Conservation (phyloP, 2,329 filamentous ascomycete species). For the Chrysosporium keratinophilum region DNA sequence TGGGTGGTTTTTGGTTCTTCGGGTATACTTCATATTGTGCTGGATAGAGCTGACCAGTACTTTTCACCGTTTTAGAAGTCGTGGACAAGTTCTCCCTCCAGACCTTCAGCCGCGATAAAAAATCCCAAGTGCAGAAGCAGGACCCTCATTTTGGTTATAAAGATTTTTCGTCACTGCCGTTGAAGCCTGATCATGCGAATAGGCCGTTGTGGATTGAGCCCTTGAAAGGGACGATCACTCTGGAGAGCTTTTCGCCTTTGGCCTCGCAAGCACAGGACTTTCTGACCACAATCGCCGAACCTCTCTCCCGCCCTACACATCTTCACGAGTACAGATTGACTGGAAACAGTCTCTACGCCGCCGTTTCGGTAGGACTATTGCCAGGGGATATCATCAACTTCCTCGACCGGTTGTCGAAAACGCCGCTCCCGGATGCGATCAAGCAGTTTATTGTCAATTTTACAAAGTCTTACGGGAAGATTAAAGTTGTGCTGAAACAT, state of each 20-base stretch:
- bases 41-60: constrained; percentile 10
- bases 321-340: constrained; percentile 92
- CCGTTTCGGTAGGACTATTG: constrained; percentile 85
- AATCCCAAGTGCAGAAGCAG: constrained; percentile 29
- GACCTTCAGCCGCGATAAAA: constrained; percentile 40
- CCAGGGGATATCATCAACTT: constrained; percentile 83
- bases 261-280: constrained; percentile 86
- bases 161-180: constrained; percentile 70
- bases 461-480: constrained; percentile 86
- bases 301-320: constrained; percentile 75
- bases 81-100: constrained; percentile 47
- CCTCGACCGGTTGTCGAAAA: constrained; percentile 81
- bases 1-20: constrained; percentile 20
- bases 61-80: constrained; percentile 27
- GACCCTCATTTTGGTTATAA: constrained; percentile 52
- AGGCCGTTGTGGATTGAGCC: constrained; percentile 92
- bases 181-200: constrained; percentile 83
- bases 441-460: constrained; percentile 69
- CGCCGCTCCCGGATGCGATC: constrained; percentile 69
- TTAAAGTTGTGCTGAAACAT: constrained; percentile 87
- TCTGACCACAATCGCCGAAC: constrained; percentile 89
- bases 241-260: constrained; percentile 87
- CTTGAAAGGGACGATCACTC: constrained; percentile 70
- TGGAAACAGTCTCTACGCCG: constrained; percentile 85
- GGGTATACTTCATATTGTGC: not conserved